Evolutionary conservation across 2,329 filamentous ascomycete species (phyloP).

Genomic region (Penicillium oxalicum): DNA sequence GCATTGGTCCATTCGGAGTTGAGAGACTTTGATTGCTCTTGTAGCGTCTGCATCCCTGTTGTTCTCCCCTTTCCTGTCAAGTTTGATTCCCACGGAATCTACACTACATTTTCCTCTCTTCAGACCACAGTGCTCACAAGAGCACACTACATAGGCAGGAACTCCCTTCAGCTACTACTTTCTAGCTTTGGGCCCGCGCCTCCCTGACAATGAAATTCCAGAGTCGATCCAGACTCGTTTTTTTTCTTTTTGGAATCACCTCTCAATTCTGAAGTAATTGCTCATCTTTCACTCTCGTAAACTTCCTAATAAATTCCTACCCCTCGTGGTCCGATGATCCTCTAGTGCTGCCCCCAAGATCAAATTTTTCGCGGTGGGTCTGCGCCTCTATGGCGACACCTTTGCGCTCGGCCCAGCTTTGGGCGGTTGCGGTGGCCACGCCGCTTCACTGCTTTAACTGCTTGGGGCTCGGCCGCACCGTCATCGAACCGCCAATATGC

Average conservation of each 20-base stretch:
- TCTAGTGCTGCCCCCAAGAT: no score
- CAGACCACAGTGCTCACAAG: background rate
- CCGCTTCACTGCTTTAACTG: no score
- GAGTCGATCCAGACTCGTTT: conserved; percentile 1
- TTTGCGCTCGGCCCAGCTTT: background rate
- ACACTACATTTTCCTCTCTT: background rate
- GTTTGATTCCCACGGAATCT: no score
- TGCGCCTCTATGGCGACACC: conserved; percentile 2
- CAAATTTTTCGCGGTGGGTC: no score
- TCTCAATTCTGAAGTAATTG: no score
- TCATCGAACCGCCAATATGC: conserved; percentile 2
- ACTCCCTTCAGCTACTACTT: conserved; percentile 17
- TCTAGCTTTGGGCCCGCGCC: conserved; percentile 7
- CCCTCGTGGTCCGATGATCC: no score
- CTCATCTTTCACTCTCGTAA: no score
- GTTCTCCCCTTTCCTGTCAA: conserved; percentile 1
- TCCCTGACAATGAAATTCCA: conserved; percentile 9
- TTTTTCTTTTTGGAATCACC: background rate
- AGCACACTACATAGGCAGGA: conserved; percentile 2
- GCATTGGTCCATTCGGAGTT: conserved; percentile 13
- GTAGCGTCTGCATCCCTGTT: background rate
- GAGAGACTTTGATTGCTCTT: no score
- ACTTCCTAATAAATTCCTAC: no score
- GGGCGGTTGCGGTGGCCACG: background rate
- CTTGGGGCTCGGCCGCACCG: background rate